Conservation (phyloP, 305 asterid species). For the Solanum hybrid region DNA sequence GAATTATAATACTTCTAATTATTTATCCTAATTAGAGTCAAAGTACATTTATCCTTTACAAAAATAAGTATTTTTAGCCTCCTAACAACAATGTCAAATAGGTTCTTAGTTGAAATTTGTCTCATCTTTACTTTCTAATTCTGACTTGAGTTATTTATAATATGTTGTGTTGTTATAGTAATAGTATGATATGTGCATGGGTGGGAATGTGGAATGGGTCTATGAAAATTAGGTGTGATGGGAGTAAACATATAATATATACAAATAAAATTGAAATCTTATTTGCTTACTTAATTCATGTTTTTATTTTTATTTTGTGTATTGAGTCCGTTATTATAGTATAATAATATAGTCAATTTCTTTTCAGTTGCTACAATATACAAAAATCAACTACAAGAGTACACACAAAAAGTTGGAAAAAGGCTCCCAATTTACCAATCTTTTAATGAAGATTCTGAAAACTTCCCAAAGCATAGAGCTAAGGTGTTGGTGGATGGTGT, state of each 20-base stretch:
- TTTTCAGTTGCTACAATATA: not conserved
- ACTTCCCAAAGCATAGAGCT: conserved; percentile 10
- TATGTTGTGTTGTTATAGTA: not conserved
- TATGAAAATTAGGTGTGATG: not conserved
- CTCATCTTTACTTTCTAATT: not conserved
- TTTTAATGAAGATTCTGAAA: conserved; percentile 11
- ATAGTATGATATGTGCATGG: not conserved
- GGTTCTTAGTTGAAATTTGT: not conserved
- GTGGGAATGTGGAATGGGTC: not conserved
- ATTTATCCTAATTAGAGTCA: too few species aligned
- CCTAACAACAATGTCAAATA: not conserved
- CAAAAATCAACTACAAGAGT: conserved; percentile 19
- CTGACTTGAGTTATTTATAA: not conserved
- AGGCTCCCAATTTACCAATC: conserved; percentile 6
- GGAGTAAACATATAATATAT: not conserved
- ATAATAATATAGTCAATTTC: not conserved
- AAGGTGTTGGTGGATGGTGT: conserved; percentile 5
- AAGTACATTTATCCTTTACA: too few species aligned
- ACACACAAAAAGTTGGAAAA: conserved; percentile 11
- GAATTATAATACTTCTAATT: too few species aligned
- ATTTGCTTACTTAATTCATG: not conserved
- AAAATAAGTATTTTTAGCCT: not conserved
- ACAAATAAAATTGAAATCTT: not conserved
- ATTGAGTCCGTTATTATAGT: not conserved
- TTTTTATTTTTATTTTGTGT: not conserved